Evolutionary conservation across 805 yeast genomes (phyloP).

Genomic region (Starmerella cellae): DNA sequence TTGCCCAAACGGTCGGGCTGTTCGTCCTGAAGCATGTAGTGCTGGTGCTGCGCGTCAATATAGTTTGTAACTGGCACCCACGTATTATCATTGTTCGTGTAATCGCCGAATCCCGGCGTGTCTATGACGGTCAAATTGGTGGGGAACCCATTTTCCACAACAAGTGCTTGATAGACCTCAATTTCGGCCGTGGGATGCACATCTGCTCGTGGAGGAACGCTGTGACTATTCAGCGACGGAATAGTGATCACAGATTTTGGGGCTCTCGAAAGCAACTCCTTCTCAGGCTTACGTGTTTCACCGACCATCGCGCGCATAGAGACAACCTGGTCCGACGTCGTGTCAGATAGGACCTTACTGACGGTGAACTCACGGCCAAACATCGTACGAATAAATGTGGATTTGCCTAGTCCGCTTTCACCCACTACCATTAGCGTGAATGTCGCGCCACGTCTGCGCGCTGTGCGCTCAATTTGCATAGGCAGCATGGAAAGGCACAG

Average conservation of each 20-base stretch:
- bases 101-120: slow-evolving; percentile 91
- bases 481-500: slow-evolving; percentile 6
- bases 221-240: not conserved
- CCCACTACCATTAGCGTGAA: slow-evolving; percentile 65
- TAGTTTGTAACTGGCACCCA: slow-evolving; percentile 83
- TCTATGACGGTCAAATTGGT: slow-evolving; percentile 71
- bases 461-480: slow-evolving; percentile 8
- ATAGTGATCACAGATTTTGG: not conserved
- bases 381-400: slow-evolving; percentile 78
- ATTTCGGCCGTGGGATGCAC: slow-evolving; percentile 50
- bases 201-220: not conserved
- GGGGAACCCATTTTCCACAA: slow-evolving; percentile 72
- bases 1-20: slow-evolving; percentile 55
- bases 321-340: not conserved
- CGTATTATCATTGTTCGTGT: slow-evolving; percentile 68
- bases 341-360: not conserved
- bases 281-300: not conserved
- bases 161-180: slow-evolving; percentile 62
- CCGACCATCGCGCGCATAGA: not conserved
- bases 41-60: slow-evolving; percentile 81
- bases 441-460: slow-evolving; percentile 40
- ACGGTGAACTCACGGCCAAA: slow-evolving; percentile 40
- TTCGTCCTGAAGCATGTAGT: slow-evolving; percentile 82
- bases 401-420: slow-evolving; percentile 82
- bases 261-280: not conserved